These are phyloP conservation scores for Echinosophora koreensis DNA, from an alignment of 306 rosid genomes.

Conservation along the genomic window DNA sequence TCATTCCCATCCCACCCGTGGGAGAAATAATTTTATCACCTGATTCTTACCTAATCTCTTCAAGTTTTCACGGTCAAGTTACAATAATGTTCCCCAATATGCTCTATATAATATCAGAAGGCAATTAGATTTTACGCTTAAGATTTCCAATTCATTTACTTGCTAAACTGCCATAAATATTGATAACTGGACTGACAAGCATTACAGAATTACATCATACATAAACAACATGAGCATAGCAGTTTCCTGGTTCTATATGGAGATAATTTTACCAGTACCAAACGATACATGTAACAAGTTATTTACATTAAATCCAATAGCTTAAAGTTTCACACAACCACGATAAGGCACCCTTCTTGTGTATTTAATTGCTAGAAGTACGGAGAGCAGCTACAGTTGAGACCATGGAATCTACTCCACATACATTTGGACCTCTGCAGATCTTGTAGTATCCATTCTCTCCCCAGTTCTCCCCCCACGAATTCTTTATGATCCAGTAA, in stretches of 20 bases:
- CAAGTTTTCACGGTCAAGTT: not conserved
- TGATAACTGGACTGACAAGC: slow-evolving; percentile 28
- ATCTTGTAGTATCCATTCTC: slow-evolving; percentile 88
- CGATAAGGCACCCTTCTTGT: not conserved
- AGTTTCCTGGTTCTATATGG: slow-evolving; percentile 41
- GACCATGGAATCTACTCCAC: slow-evolving; percentile 98
- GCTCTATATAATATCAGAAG: not conserved
- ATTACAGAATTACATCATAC: slow-evolving; percentile 21
- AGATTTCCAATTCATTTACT: slow-evolving; percentile 28
- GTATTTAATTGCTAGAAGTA: slow-evolving; percentile 39
- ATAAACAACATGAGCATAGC: slow-evolving; percentile 11
- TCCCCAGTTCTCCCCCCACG: slow-evolving; percentile 96
- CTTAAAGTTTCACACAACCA: not conserved
- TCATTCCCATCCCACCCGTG: not conserved
- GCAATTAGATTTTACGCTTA: not conserved
- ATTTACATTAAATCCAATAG: slow-evolving; percentile 52
- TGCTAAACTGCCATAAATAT: slow-evolving; percentile 26
- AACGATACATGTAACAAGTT: slow-evolving; percentile 23
- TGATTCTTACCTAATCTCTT: not conserved
- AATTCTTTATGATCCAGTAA: slow-evolving; percentile 92
- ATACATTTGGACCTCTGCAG: slow-evolving; percentile 78
- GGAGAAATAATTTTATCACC: not conserved
- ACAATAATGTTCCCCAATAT: slow-evolving; percentile 8
- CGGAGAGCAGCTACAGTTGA: slow-evolving; percentile 74
- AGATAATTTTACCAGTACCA: slow-evolving; percentile 27